A percentile compares a stretch with the other conserved stretches of the same genome.
phyloP scores from a whole-genome alignment of 176 grass and related monocot species.

The Juncus inflexus region DNA sequence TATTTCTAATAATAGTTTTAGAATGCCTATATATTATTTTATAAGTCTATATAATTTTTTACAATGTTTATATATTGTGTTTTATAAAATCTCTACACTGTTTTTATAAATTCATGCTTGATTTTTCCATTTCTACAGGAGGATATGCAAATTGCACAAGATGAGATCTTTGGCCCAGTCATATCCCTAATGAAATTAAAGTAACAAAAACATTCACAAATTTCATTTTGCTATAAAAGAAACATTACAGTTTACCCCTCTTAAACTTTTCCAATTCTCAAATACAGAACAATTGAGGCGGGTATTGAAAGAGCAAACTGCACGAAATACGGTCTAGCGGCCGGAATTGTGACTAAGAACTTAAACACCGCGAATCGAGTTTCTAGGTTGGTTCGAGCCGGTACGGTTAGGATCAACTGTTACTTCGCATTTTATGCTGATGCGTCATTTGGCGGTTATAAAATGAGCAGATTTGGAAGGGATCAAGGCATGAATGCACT shows the following conservation, averaged over 20 bases:
- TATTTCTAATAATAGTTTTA: no score
- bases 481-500: slow-evolving; percentile 69
- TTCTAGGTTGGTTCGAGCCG: slow-evolving; percentile 59
- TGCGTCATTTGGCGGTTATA: slow-evolving; percentile 69
- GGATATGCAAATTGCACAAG: slow-evolving; percentile 36
- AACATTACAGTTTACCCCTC: not conserved
- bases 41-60: no score
- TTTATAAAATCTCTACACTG: no score
- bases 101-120: not conserved
- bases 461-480: slow-evolving; percentile 80
- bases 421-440: slow-evolving; percentile 79
- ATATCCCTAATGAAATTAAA: slow-evolving; percentile 35
- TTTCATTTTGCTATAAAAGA: not conserved
- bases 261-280: not conserved
- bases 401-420: slow-evolving; percentile 77
- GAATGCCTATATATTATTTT: no score
- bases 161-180: slow-evolving; percentile 38
- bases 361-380: slow-evolving; percentile 60
- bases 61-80: not conserved
- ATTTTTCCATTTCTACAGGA: slow-evolving; percentile 18
- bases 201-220: not conserved
- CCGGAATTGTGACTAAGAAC: slow-evolving; percentile 64
- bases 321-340: slow-evolving; percentile 62
- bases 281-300: slow-evolving; percentile 55
- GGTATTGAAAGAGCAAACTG: slow-evolving; percentile 73